phyloP scores from a whole-genome alignment of 2,329 filamentous ascomycete species.

The Metarhizium humberi region DNA sequence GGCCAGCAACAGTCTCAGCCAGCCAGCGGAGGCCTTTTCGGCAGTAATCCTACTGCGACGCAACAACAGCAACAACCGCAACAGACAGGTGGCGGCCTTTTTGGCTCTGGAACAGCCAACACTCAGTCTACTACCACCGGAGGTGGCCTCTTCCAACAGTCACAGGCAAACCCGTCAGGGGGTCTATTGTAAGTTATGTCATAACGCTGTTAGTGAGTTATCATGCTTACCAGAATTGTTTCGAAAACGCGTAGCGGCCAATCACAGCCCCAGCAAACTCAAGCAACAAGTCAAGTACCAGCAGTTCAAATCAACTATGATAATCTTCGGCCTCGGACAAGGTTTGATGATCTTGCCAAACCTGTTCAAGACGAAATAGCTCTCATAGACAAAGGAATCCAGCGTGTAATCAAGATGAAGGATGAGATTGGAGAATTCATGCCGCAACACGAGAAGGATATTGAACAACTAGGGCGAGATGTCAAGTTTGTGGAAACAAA shows the following conservation, averaged over 20 bases:
- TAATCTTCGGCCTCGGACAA: constrained; percentile 76
- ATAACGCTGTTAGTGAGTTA: background rate
- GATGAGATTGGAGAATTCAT: constrained; percentile 65
- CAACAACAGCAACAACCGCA: constrained; percentile 18
- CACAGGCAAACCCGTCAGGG: constrained; percentile 22
- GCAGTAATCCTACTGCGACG: constrained; percentile 14
- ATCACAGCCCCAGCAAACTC: constrained; percentile 18
- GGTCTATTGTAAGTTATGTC: constrained; percentile 21
- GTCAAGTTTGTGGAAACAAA: constrained; percentile 41
- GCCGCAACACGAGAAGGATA: constrained; percentile 42
- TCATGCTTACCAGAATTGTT: background rate
- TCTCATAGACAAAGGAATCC: constrained; percentile 69
- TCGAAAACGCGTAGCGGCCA: constrained; percentile 15
- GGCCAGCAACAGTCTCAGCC: constrained; percentile 16
- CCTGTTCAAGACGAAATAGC: constrained; percentile 72
- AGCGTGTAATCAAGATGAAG: constrained; percentile 68
- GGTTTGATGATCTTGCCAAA: constrained; percentile 83
- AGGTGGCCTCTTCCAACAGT: constrained; percentile 23
- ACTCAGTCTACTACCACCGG: constrained; percentile 9
- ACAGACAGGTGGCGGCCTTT: constrained; percentile 19
- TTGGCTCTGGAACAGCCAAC: constrained; percentile 15
- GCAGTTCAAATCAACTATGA: constrained; percentile 71
- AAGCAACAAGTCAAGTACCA: constrained; percentile 44
- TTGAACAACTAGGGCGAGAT: constrained; percentile 36
- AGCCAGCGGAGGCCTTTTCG: constrained; percentile 22